Evolutionary conservation across 208 protist genomes (phyloP), one percentile per base, ranked within the genome.

Genomic region (Strigomonas culicis): DNA sequence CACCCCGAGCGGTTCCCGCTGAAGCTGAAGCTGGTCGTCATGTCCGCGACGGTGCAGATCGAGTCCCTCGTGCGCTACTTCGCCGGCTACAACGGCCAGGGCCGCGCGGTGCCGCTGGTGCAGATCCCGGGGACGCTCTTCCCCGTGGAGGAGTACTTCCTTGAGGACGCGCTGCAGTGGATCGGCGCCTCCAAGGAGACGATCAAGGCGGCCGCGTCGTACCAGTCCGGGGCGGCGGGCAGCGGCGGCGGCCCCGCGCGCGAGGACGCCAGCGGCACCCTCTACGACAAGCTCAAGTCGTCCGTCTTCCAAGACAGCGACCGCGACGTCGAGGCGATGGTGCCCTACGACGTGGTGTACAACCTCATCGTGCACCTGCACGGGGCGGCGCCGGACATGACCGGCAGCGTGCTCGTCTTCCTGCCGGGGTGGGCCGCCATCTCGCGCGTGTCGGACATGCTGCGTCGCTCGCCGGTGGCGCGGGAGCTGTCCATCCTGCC

Each of bases 1-100:
- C 63, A 85, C 44, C 68, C 71, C 11, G 64, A 74, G 22, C 70
- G 43, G 6, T 88, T 67, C 56, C 71, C 74, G 31, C 34, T 79
- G 21, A 70, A 82, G 51, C 59, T 95, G 70, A 99, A 99, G 70
- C 79, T 99, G 30, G 95, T 99, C 51, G 95, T 99, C 44, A 99
- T 98, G 63, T 99, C 97, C 11, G 98, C 98, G 4, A 93, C 90
- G 21, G 69, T 93, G 63, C 84, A 93, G 57, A 80, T 93, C 44
- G 78, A 90, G 17, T 72, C 77, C 17, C 68, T 95, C 27, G 66
- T 74, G n/a, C 71, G 74, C 10, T 95, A 95, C 73, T 92, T 93
- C 70, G 34, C 46, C 3, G 63, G 65, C 19, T 69, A 53, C 50
- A 85, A 80, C 66, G 4, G 34, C 34, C 34, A 51, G 50, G 59